phyloP scores from a whole-genome alignment of 129 eudicot species.

The Flaveria brownii region DNA sequence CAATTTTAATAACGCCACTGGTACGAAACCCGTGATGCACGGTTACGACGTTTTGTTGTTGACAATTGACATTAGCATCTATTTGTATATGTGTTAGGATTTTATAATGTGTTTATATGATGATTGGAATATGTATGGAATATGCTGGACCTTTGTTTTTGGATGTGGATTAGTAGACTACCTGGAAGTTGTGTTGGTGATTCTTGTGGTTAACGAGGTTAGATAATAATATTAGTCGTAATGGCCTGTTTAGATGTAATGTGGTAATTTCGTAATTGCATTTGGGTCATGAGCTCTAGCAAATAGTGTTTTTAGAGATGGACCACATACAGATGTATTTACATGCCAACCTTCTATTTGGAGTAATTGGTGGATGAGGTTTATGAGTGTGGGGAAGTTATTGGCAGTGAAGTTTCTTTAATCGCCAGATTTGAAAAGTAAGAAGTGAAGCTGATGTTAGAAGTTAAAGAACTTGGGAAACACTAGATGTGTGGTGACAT shows the following conservation, averaged over 20 bases:
- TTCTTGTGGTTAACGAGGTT: no score
- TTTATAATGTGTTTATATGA: not conserved
- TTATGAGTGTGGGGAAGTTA: not conserved
- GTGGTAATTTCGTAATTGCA: not conserved
- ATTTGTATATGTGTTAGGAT: conserved; percentile 15
- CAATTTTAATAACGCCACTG: not conserved
- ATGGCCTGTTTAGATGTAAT: not conserved
- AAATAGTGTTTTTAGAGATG: no score
- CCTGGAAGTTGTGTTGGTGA: no score
- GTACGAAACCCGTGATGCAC: not conserved
- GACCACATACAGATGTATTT: not conserved
- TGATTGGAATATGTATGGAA: not conserved
- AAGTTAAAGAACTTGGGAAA: conserved; percentile 10
- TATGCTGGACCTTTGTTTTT: not conserved
- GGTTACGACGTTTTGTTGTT: not conserved
- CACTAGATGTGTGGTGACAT: not conserved
- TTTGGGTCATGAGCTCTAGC: conserved; percentile 3
- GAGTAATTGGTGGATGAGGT: conserved; percentile 4
- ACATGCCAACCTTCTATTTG: not conserved
- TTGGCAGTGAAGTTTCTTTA: not conserved
- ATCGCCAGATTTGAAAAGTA: conserved; percentile 8
- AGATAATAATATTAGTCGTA: not conserved
- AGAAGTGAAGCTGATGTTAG: conserved; percentile 5
- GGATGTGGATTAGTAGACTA: not conserved
- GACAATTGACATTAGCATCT: not conserved